phyloP scores from a whole-genome alignment of 2,329 filamentous ascomycete species.

The Hypomyces rosellus region DNA sequence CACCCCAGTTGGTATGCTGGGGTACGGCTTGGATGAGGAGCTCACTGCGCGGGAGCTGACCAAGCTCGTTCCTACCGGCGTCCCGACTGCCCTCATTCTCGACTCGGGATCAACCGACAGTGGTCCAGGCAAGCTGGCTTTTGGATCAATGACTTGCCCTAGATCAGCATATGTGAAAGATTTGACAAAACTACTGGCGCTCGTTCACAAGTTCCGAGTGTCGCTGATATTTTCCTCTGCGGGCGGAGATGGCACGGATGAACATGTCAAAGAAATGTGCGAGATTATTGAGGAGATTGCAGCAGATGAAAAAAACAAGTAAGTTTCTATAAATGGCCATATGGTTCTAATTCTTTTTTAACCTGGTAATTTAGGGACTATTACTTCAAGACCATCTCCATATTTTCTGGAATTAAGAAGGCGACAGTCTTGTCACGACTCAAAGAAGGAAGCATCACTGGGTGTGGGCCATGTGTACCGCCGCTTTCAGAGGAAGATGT shows the following conservation, averaged over 20 bases:
- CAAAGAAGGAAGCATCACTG: slow-evolving; percentile 6
- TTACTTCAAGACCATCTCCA: too few relatives aligned
- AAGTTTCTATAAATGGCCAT: too few relatives aligned
- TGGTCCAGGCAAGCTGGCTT: slow-evolving; percentile 35
- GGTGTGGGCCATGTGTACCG: slow-evolving; percentile 37
- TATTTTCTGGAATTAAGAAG: too few relatives aligned
- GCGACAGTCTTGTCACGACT: too few relatives aligned
- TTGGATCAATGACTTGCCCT: slow-evolving; percentile 34
- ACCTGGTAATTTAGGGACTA: too few relatives aligned
- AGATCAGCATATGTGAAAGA: slow-evolving; percentile 36
- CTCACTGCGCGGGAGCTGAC: too few relatives aligned
- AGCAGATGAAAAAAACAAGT: too few relatives aligned
- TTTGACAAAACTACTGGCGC: slow-evolving; percentile 31
- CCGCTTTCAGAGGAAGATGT: slow-evolving; percentile 31
- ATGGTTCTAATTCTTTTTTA: too few relatives aligned
- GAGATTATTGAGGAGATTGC: slow-evolving; percentile 31
- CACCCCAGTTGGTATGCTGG: too few relatives aligned
- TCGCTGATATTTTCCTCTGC: slow-evolving; percentile 38
- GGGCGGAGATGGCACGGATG: slow-evolving; percentile 41
- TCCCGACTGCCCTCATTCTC: slow-evolving; percentile 29
- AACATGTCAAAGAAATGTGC: slow-evolving; percentile 34
- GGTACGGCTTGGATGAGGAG: too few relatives aligned
- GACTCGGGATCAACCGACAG: slow-evolving; percentile 31
- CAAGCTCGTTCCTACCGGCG: too few relatives aligned
- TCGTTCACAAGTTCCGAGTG: slow-evolving; percentile 27